phyloP scores from a whole-genome alignment of 257 asterid species.

The Petunia axillaris region DNA sequence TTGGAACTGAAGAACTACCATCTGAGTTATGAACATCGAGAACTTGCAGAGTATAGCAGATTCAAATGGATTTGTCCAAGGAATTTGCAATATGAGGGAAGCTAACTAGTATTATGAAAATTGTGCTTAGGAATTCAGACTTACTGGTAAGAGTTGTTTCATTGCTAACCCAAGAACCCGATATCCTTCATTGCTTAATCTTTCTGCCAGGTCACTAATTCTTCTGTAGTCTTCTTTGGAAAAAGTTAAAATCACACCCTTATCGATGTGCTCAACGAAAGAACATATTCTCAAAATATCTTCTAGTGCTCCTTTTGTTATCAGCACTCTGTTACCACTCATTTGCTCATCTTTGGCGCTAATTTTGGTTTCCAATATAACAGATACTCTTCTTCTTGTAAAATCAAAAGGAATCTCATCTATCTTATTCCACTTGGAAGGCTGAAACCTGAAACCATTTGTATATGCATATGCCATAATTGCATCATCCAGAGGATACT shows the following conservation, averaged over 20 bases:
- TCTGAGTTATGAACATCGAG: no score
- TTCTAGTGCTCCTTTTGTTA: conserved; percentile 36
- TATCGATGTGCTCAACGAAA: conserved; percentile 24
- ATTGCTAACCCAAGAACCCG: conserved; percentile 35
- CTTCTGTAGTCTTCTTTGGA: conserved; percentile 7
- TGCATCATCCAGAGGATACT: conserved; percentile 34
- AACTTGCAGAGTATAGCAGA: no score
- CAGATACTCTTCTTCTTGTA: conserved; percentile 30
- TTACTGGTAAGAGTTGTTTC: conserved; percentile 25
- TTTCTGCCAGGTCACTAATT: conserved; percentile 27
- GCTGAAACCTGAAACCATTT: conserved; percentile 32
- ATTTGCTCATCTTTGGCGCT: neutral
- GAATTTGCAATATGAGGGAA: no score
- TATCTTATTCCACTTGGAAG: conserved; percentile 32
- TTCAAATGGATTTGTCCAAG: no score
- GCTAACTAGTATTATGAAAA: no score
- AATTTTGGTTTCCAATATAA: conserved; percentile 26
- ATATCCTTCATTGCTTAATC: conserved; percentile 28
- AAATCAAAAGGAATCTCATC: conserved; percentile 37
- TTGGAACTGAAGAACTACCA: no score
- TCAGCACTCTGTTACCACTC: conserved; percentile 13
- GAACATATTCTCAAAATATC: conserved; percentile 32
- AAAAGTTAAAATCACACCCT: neutral
- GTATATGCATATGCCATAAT: conserved; percentile 33
- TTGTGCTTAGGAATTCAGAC: neutral